A percentile compares a stretch with the other conserved stretches of the same genome.
phyloP scores from a whole-genome alignment of 2,329 filamentous ascomycete species.

The Simplicillium aogashimaense region DNA sequence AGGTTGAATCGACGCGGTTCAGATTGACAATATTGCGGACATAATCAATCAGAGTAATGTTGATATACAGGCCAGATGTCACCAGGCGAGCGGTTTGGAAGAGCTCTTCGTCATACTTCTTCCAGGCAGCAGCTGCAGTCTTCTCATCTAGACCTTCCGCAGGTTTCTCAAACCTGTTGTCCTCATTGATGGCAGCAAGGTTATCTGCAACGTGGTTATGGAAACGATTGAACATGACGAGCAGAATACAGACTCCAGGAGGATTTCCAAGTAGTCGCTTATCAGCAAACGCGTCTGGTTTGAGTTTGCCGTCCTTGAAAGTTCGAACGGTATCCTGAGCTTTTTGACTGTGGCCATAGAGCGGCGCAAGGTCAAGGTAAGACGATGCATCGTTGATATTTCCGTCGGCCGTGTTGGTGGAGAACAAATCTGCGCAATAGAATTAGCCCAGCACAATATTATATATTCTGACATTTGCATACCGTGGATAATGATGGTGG shows the following conservation, averaged over 20 bases:
- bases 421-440: constrained; percentile 50
- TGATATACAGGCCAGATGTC: constrained; percentile 66
- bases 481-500: constrained; percentile 65
- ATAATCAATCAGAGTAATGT: constrained; percentile 70
- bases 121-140: constrained; percentile 41
- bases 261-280: constrained; percentile 61
- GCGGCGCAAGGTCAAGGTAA: constrained; percentile 61
- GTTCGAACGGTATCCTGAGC: constrained; percentile 60
- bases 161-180: constrained; percentile 64
- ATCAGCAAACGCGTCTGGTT: constrained; percentile 64
- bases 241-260: constrained; percentile 58
- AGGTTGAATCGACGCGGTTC: constrained; percentile 53
- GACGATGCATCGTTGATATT: constrained; percentile 58
- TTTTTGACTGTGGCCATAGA: constrained; percentile 60
- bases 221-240: constrained; percentile 75
- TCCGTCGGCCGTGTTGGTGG: constrained; percentile 52
- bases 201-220: constrained; percentile 81
- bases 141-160: constrained; percentile 36
- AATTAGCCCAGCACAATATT: not conserved
- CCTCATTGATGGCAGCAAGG: constrained; percentile 78
- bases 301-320: constrained; percentile 60
- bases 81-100: constrained; percentile 73
- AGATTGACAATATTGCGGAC: constrained; percentile 65
- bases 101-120: constrained; percentile 65
- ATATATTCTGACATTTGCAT: constrained; percentile 6